These are phyloP conservation scores for Apophysomyces trapeziformis DNA, from an alignment of 371 early-diverging fungal genomes.

Conservation along the genomic window DNA sequence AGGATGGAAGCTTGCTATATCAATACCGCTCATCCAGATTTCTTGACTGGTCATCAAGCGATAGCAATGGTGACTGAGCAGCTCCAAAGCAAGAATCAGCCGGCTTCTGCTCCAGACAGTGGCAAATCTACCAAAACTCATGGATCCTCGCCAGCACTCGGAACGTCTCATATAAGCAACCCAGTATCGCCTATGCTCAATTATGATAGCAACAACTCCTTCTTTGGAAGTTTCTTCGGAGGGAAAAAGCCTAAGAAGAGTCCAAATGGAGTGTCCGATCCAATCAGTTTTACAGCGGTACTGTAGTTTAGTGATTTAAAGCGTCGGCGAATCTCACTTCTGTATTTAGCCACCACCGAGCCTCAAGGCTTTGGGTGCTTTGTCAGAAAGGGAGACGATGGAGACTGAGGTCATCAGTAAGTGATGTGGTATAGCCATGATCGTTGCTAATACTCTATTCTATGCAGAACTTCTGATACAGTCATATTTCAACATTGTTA, in stretches of 20 bases:
- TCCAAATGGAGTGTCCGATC: slow-evolving; percentile 65
- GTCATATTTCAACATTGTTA: slow-evolving; percentile 97
- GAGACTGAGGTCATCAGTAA: slow-evolving; percentile 98
- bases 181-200: slow-evolving; percentile 28
- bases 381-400: slow-evolving; percentile 95
- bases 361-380: slow-evolving; percentile 91
- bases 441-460: not conserved
- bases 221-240: slow-evolving; percentile 96
- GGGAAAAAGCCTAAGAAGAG: slow-evolving; percentile 74
- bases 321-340: not conserved
- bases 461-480: slow-evolving; percentile 84
- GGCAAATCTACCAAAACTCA: slow-evolving; percentile 28
- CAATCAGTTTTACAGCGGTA: slow-evolving; percentile 49
- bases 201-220: slow-evolving; percentile 59
- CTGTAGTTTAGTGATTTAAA: not conserved
- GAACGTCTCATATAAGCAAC: slow-evolving; percentile 35
- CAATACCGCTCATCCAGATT: slow-evolving; percentile 99
- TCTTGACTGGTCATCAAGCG: slow-evolving; percentile 95
- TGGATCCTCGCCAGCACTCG: slow-evolving; percentile 1
- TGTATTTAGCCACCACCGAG: slow-evolving; percentile 82
- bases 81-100: slow-evolving; percentile 61
- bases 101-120: slow-evolving; percentile 39
- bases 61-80: slow-evolving; percentile 93
- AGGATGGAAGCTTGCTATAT: slow-evolving; percentile 96
- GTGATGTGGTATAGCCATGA: slow-evolving; percentile 26